Evolutionary conservation across 192 early-diverging fungal genomes (phyloP), one percentile per base, ranked within the genome.

Genomic region (Chytriomyces sp.): DNA sequence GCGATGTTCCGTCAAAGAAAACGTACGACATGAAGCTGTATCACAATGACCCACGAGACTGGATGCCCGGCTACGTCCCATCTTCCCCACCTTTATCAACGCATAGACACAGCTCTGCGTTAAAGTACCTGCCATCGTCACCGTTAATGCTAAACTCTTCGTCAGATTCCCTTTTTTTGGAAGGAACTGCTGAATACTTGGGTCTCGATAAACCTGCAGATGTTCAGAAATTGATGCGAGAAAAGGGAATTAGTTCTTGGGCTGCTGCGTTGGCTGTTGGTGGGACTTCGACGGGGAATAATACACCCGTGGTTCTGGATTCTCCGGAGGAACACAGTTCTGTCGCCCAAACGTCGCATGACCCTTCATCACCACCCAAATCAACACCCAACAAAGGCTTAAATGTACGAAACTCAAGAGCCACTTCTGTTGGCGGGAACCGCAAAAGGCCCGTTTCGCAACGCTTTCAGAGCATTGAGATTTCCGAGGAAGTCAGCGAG

Each of bases 171-270:
- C 65, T n/a, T 0, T 45, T 46, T 18, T 67, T 43, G 20, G 23
- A 26, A 16, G 65, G 45, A 4, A 67, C 65, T 16, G 65, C 65
- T 46, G 65, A 67, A 67, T 11, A 45, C 8, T 16, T 67, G 26
- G 24, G 44, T 45, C 7, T 67, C 6, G 24, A 67, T 16, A 67
- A 47, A 20, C 65, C 65, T 45, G 28, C 35, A 9, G 65, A 67
- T 18, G 44, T 47, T 23, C 28, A 67, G 16, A 18, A 43, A 18
- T 4, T 57, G 10, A 35, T 77, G 65, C 50, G 9, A 49, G 26
- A 67, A 11, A 67, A 77, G 76, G 67, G 67, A n/a, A 77, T 77
- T 57, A 60, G 50, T n/a, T n/a, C 24, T 13, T 77, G 76, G 76
- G 76, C 76, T 5, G 76, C 67, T 24, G 67, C 61, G 7, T 9